Base-by-base conservation (phyloP, 768 basidiomycete genomes). In the Clavulina sp. region DNA sequence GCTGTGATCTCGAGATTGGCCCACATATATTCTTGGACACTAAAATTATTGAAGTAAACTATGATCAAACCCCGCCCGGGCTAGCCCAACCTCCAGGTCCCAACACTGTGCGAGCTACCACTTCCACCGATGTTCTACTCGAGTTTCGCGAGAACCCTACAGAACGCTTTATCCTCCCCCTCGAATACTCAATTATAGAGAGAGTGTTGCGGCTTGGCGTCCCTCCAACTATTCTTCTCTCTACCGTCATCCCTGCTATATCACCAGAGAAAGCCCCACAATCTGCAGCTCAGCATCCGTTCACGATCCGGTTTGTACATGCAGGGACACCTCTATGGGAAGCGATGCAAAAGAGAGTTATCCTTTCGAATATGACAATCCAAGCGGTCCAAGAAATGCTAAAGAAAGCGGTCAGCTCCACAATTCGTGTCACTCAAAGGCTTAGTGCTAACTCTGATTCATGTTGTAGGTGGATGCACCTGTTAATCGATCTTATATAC, bases 21-120 rank as follows among this genome's bases (percentile, higher is more conserved):
- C 85, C 85, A 13, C 83, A 84, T 62, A 65, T 69, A 26, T 87
- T 87, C 58, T 60, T 68, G 31, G 75, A 78, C 23, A 84, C 83
- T 0, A 68, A 72, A 0, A 68, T 88, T 54, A 84, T 77, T 56
- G 82, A 87, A 64, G 80, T 81, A 5, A 73, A 78, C 59, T 86
- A 85, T 63, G 47, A 48, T 32, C n/a, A n/a, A n/a, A 13, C 19
- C 41, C 32, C 48, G 24, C 28, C 24, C 30, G 16, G 26, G 4
- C 33, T 16, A 7, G 41, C 29, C 19, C n/a, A 19, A 9, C 30
- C 16, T 24, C 28, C 13, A 2, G 48, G 30, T 16, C 21, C 49
- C 23, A 24, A n/a, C 19, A 19, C 23, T 21, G 38, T 24, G 26
- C 32, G 21, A 1, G 6, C 26, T 31, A 18, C 43, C 19, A 7